phyloP scores from a whole-genome alignment of 805 yeast species.

The Maudiozyma saulgeensis region DNA sequence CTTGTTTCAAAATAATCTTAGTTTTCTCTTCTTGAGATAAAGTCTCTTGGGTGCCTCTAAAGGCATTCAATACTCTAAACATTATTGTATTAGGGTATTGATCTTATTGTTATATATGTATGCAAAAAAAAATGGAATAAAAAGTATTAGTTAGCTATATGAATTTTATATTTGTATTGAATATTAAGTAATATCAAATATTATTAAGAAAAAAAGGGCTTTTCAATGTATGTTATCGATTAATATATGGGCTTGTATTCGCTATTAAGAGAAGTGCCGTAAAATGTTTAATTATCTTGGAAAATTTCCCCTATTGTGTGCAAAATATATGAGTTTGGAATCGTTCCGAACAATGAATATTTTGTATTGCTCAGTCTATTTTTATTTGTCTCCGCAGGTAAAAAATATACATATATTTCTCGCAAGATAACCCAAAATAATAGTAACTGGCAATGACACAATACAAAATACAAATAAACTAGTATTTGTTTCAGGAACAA shows the following conservation, averaged over 20 bases:
- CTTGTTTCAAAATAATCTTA: constrained; percentile 29
- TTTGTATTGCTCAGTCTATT: too few relatives aligned
- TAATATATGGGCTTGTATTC: too few relatives aligned
- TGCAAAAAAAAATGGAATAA: background rate
- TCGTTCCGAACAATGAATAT: too few relatives aligned
- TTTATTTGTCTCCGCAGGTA: too few relatives aligned
- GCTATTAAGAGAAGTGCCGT: too few relatives aligned
- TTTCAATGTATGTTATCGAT: too few relatives aligned
- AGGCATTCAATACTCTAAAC: constrained; percentile 3
- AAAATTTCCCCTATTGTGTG: background rate
- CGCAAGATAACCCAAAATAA: background rate
- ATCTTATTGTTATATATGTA: background rate
- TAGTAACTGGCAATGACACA: background rate
- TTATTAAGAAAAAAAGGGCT: too few relatives aligned
- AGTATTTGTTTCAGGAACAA: too few relatives aligned
- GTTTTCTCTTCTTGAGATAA: constrained; percentile 2
- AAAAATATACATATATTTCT: background rate
- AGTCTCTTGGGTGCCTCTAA: background rate
- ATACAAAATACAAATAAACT: background rate
- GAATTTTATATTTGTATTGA: too few relatives aligned
- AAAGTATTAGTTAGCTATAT: background rate
- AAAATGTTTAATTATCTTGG: too few relatives aligned
- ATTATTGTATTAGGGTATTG: background rate
- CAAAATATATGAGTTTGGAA: background rate
- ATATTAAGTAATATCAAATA: too few relatives aligned